Conservation (phyloP, 805 yeast genomes). For the Soucietia sequanensis region DNA sequence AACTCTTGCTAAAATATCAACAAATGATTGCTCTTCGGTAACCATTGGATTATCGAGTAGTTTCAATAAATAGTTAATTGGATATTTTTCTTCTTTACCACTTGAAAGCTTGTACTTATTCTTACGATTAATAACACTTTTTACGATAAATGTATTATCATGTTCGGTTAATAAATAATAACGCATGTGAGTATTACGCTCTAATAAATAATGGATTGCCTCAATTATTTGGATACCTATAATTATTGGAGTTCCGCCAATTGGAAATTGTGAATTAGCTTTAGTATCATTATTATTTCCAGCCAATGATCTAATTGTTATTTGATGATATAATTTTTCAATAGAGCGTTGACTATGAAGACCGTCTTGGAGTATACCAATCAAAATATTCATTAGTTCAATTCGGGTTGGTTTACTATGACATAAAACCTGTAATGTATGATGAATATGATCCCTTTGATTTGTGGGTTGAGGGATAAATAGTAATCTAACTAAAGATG, state of each 20-base stretch:
- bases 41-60: conserved; percentile 64
- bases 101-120: conserved; percentile 29
- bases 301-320: conserved; percentile 48
- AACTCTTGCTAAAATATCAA: conserved; percentile 75
- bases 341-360: conserved; percentile 55
- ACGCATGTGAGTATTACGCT: conserved; percentile 63
- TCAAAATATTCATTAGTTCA: conserved; percentile 66
- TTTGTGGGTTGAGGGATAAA: conserved; percentile 69
- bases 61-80: conserved; percentile 66
- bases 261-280: conserved; percentile 43
- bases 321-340: conserved; percentile 58
- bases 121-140: conserved; percentile 27
- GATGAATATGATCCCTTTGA: conserved; percentile 62
- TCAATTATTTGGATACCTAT: conserved; percentile 80
- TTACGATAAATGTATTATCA: conserved; percentile 40
- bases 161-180: conserved; percentile 80
- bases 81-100: conserved; percentile 54
- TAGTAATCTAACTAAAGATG: conserved; percentile 66
- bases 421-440: conserved; percentile 65
- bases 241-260: conserved; percentile 61
- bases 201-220: conserved; percentile 67
- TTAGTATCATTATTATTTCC: conserved; percentile 12
- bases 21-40: conserved; percentile 66
- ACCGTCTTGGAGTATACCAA: conserved; percentile 78
- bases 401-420: conserved; percentile 74